A percentile compares a stretch with the other conserved stretches of the same genome.
Conservation (phyloP, 805 yeast genomes). For the Ogataea chonburiensis region DNA sequence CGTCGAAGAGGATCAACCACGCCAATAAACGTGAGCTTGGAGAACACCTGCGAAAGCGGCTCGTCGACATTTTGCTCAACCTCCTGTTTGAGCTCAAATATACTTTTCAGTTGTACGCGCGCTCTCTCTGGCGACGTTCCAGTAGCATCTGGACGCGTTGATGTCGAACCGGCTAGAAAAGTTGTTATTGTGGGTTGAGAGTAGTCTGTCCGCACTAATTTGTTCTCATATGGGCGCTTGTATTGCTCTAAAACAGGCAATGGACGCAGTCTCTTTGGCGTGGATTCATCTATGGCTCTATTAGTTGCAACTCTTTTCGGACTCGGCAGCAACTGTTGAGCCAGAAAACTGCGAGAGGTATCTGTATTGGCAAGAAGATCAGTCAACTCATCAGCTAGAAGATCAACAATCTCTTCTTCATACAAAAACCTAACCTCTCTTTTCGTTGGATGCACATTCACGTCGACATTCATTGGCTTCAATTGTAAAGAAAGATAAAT, state of each 20-base stretch:
- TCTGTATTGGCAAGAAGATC: constrained; percentile 55
- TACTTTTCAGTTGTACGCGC: constrained; percentile 54
- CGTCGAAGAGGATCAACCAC: constrained; percentile 70
- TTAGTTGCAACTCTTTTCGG: constrained; percentile 27
- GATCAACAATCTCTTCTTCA: constrained; percentile 82
- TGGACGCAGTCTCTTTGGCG: constrained; percentile 10
- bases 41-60: constrained; percentile 65
- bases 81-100: constrained; percentile 52
- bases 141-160: constrained; percentile 2
- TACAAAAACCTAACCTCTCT: constrained; percentile 82
- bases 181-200: constrained; percentile 55
- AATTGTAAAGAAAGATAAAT: constrained; percentile 71
- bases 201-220: constrained; percentile 70
- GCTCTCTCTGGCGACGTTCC: constrained; percentile 24
- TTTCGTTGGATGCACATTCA: constrained; percentile 94
- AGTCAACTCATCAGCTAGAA: constrained; percentile 50
- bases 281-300: constrained; percentile 12
- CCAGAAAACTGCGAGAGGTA: constrained; percentile 62
- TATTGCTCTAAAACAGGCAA: constrained; percentile 12
- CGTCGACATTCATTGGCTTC: constrained; percentile 73
- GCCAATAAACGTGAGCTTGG: constrained; percentile 75
- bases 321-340: constrained; percentile 55
- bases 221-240: constrained; percentile 54
- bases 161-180: constrained; percentile 23
- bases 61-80: constrained; percentile 46